These are phyloP conservation scores for Claviceps purpurea DNA, from an alignment of 2,329 filamentous ascomycete species.

Conservation along the genomic window DNA sequence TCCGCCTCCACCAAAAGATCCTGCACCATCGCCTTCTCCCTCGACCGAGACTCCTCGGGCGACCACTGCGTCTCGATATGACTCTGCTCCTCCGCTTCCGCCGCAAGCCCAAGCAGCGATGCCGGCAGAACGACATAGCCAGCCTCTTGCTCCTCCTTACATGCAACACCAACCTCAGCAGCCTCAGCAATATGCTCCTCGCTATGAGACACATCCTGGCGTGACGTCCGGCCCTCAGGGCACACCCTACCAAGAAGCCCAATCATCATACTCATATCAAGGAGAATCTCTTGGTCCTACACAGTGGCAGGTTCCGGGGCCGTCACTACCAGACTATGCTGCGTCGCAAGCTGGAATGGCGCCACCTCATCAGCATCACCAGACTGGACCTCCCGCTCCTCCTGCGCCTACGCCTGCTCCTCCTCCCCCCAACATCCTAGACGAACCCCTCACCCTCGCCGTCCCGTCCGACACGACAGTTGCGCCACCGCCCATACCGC, in stretches of 20 bases:
- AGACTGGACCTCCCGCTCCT: slow-evolving; percentile 7
- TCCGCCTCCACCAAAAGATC: slow-evolving; percentile 35
- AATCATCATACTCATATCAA: not conserved
- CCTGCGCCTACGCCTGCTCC: slow-evolving; percentile 16
- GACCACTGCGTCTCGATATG: slow-evolving; percentile 26
- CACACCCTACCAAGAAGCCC: slow-evolving; percentile 1
- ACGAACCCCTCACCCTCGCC: slow-evolving; percentile 40
- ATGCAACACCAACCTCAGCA: slow-evolving; percentile 3
- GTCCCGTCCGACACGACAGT: slow-evolving; percentile 35
- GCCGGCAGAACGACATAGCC: not conserved
- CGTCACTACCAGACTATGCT: slow-evolving; percentile 8
- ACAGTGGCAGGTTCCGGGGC: slow-evolving; percentile 9
- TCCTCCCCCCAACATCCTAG: slow-evolving; percentile 38
- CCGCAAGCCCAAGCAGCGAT: slow-evolving; percentile 15
- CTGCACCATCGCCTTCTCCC: slow-evolving; percentile 13
- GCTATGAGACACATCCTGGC: not conserved
- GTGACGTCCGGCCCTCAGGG: not conserved
- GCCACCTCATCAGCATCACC: slow-evolving; percentile 6
- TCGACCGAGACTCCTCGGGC: slow-evolving; percentile 6
- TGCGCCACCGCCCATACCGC: slow-evolving; percentile 74
- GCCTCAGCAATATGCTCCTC: slow-evolving; percentile 6
- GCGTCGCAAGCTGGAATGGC: slow-evolving; percentile 3
- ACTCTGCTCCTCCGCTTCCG: slow-evolving; percentile 33
- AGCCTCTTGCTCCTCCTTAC: slow-evolving; percentile 9
- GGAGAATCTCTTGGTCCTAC: slow-evolving; percentile 8